Percentiles rank a stretch among this genome's conserved stretches.
Conservation (phyloP, 345 rosid genomes). For the Citrus australasica region DNA sequence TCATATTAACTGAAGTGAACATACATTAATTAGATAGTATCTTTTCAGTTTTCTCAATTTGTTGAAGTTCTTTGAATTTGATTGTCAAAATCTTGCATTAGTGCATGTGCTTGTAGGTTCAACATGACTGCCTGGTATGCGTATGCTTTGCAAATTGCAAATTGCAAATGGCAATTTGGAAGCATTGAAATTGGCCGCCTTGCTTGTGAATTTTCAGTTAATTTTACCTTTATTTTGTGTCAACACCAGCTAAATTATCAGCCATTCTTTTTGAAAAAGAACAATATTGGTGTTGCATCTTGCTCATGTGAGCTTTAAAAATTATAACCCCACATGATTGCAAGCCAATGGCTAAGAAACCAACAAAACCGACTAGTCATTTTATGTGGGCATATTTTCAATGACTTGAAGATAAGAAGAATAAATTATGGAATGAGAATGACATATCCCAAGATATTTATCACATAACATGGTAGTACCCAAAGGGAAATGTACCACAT, state of each 20-base stretch:
- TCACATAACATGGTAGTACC: background rate
- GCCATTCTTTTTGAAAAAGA: constrained; percentile 1
- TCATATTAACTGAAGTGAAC: background rate
- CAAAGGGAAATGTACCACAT: background rate
- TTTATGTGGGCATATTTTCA: background rate
- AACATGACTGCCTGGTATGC: background rate
- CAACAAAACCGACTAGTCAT: background rate
- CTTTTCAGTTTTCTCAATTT: background rate
- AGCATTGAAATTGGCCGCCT: constrained; percentile 3
- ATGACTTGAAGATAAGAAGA: background rate
- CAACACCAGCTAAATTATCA: background rate
- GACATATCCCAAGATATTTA: background rate
- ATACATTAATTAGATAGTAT: background rate
- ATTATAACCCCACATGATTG: background rate
- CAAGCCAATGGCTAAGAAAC: background rate
- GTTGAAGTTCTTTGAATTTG: background rate
- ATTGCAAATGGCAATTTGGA: background rate
- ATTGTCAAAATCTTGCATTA: background rate
- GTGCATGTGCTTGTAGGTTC: background rate
- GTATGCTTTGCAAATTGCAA: background rate
- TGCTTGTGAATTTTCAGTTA: background rate
- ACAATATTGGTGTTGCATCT: background rate
- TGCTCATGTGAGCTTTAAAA: background rate
- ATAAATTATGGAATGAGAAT: background rate
- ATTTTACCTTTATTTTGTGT: background rate